Conservation (phyloP, 2,329 filamentous ascomycete species). For the Colletotrichum liaoningense region DNA sequence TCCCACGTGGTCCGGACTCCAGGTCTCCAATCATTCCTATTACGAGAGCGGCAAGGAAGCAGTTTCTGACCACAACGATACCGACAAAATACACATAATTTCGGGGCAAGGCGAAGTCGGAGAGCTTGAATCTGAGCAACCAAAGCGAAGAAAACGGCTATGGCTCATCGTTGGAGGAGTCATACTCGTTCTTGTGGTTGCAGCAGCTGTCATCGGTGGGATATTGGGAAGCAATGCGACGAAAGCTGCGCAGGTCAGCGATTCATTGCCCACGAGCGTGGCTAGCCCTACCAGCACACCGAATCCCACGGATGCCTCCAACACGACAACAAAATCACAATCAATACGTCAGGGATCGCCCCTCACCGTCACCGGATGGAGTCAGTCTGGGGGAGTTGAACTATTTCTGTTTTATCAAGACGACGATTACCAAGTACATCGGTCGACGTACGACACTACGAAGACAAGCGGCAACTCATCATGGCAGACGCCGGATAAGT, state of each 20-base stretch:
- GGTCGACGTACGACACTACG: background rate
- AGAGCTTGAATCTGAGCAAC: background rate
- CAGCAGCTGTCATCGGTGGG: background rate
- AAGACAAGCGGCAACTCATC: background rate
- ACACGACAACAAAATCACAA: background rate
- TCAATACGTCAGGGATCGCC: background rate
- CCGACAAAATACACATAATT: background rate
- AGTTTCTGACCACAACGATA: background rate
- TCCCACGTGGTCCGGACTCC: background rate
- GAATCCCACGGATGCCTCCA: background rate
- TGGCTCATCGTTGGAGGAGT: background rate
- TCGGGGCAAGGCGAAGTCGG: background rate
- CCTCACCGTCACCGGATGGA: background rate
- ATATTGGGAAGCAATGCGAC: background rate
- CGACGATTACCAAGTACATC: background rate
- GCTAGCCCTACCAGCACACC: background rate
- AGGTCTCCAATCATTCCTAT: background rate
- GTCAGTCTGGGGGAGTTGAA: background rate
- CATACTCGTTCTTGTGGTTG: background rate
- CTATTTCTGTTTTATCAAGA: slow-evolving; percentile 12
- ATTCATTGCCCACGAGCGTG: background rate
- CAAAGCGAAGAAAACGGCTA: background rate
- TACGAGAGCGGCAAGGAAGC: background rate
- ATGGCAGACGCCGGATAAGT: background rate
- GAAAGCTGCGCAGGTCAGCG: background rate